Evolutionary conservation across 2,329 filamentous ascomycete genomes (phyloP).

Genomic region (Pyrenophora teres): DNA sequence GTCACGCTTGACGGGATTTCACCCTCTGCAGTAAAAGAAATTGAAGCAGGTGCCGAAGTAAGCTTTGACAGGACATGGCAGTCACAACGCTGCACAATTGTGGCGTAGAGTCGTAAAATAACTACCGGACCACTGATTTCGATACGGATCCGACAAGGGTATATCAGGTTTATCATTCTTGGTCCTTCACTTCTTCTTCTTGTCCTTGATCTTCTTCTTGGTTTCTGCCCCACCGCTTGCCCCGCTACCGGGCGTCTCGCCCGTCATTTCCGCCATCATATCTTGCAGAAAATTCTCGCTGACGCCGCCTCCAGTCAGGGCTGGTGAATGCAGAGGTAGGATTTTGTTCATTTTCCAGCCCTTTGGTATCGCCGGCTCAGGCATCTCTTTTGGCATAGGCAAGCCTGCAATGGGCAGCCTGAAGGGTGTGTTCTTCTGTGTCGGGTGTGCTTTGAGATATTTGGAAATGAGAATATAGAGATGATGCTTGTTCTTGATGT

Average conservation of each 20-base stretch:
- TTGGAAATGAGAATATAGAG: constrained; percentile 80
- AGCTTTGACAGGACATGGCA: background rate
- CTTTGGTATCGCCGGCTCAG: constrained; percentile 69
- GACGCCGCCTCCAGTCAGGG: constrained; percentile 89
- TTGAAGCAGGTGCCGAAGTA: constrained; percentile 4
- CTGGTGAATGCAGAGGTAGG: constrained; percentile 84
- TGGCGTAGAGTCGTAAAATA: background rate
- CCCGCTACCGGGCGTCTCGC: constrained; percentile 35
- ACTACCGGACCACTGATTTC: background rate
- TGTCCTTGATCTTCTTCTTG: constrained; percentile 45
- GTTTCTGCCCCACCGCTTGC: constrained; percentile 31
- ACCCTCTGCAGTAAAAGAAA: background rate
- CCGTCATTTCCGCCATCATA: constrained; percentile 92
- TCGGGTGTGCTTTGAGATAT: constrained; percentile 78
- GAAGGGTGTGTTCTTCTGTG: constrained; percentile 72
- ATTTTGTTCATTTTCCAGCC: constrained; percentile 90
- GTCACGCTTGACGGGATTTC: background rate
- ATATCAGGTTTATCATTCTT: background rate
- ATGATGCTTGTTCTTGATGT: constrained; percentile 79
- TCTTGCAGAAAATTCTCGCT: constrained; percentile 94
- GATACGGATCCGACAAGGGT: background rate
- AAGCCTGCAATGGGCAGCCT: constrained; percentile 74
- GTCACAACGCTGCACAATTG: background rate
- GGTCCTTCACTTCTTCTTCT: constrained; percentile 44
- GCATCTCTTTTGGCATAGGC: constrained; percentile 69